phyloP scores from a whole-genome alignment of 495 filamentous ascomycete species.

The Hapsidospora chrysogenum region DNA sequence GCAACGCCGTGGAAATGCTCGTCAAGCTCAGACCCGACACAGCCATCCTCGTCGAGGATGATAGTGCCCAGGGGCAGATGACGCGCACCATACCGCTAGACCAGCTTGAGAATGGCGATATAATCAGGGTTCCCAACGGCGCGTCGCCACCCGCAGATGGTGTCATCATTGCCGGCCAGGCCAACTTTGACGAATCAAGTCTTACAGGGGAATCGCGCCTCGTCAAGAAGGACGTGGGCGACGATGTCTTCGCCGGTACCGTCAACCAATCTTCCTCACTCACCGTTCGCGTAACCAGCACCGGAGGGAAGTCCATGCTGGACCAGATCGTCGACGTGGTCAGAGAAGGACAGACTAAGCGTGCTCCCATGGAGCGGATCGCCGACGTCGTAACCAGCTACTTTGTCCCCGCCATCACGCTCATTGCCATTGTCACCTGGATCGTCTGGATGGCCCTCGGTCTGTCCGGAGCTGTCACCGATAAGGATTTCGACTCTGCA shows the following conservation, averaged over 20 bases:
- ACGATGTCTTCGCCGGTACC: conserved; percentile 70
- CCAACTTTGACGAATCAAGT: conserved; percentile 76
- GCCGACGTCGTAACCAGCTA: conserved; percentile 74
- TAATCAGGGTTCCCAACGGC: conserved; percentile 60
- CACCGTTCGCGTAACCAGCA: conserved; percentile 48
- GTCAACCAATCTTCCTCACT: conserved; percentile 66
- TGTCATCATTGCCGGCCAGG: conserved; percentile 41
- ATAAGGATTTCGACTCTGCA: neutral
- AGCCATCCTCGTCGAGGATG: conserved; percentile 47
- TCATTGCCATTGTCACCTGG: conserved; percentile 71
- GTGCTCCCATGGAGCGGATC: conserved; percentile 72
- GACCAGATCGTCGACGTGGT: conserved; percentile 84
- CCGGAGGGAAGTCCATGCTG: conserved; percentile 70
- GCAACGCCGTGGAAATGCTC: conserved; percentile 70
- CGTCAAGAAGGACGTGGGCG: conserved; percentile 52
- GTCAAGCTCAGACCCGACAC: conserved; percentile 65
- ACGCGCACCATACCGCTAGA: conserved; percentile 42
- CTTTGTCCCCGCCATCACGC: conserved; percentile 75
- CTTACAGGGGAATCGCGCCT: conserved; percentile 77
- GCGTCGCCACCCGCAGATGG: conserved; percentile 79
- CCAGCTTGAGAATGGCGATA: conserved; percentile 67
- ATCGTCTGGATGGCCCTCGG: conserved; percentile 70
- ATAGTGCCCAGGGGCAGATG: conserved; percentile 13
- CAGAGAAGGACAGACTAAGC: conserved; percentile 75
- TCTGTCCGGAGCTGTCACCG: conserved; percentile 45